These are phyloP conservation scores for Cryptosporidium viatorum DNA, from an alignment of 169 alveolate species.

Conservation along the genomic window DNA sequence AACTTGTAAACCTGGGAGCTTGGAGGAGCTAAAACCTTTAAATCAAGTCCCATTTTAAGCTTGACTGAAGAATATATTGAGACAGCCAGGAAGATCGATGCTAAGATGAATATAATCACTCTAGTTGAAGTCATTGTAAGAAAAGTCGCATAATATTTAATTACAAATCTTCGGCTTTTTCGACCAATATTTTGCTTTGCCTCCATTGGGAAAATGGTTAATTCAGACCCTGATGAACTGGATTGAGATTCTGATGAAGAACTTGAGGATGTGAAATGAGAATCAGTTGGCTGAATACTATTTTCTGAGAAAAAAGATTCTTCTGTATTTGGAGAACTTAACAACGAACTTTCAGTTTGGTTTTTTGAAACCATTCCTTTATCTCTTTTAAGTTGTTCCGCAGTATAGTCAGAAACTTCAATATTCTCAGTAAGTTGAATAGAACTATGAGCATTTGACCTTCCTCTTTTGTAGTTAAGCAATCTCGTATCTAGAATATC, in stretches of 20 bases:
- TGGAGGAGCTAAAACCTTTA: conserved; percentile 68
- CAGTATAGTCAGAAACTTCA: conserved; percentile 51
- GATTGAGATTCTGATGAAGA: background rate
- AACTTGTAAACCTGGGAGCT: conserved; percentile 70
- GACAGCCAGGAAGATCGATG: conserved; percentile 39
- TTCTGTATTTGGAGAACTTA: conserved; percentile 34
- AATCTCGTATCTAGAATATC: conserved; percentile 46
- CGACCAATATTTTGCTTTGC: conserved; percentile 62
- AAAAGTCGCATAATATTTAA: conserved; percentile 70
- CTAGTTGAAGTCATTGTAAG: conserved; percentile 64
- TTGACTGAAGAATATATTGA: conserved; percentile 49
- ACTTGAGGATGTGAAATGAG: background rate
- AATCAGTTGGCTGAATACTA: background rate
- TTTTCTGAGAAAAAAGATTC: background rate
- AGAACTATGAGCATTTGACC: conserved; percentile 46
- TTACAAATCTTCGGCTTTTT: conserved; percentile 63
- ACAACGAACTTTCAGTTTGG: conserved; percentile 33
- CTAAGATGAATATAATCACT: conserved; percentile 16
- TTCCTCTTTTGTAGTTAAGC: conserved; percentile 47
- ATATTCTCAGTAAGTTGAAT: conserved; percentile 61
- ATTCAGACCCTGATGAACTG: conserved; percentile 19
- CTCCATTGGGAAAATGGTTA: conserved; percentile 66
- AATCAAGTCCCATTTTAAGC: conserved; percentile 68
- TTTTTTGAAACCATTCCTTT: background rate
- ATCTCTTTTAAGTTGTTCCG: conserved; percentile 33